A percentile compares a stretch with the other conserved stretches of the same genome.
phyloP scores from a whole-genome alignment of 2,329 filamentous ascomycete genomes.

The Pseudonectria foliicola region DNA sequence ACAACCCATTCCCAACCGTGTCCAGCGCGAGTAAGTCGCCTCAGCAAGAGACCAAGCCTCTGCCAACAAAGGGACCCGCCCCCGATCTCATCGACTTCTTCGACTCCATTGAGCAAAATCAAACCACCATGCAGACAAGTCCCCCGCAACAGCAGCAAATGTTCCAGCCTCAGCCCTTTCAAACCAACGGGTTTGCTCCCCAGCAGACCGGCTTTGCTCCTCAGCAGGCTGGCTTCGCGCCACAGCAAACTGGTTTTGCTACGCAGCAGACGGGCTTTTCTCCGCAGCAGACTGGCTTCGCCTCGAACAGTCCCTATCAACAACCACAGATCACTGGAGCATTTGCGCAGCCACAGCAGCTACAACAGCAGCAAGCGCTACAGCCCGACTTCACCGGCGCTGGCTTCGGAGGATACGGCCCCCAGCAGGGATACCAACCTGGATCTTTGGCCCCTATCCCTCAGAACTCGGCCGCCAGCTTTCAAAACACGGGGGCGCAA shows the following conservation, averaged over 20 bases:
- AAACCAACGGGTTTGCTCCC: slow-evolving; percentile 19
- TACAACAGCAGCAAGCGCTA: slow-evolving; percentile 34
- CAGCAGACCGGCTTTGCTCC: slow-evolving; percentile 26
- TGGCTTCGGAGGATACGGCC: slow-evolving; percentile 77
- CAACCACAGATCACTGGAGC: slow-evolving; percentile 17
- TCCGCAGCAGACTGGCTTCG: neutral
- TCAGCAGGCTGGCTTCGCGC: slow-evolving; percentile 19
- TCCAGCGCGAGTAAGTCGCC: slow-evolving; percentile 26
- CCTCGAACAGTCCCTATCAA: slow-evolving; percentile 26
- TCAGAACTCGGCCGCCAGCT: slow-evolving; percentile 39
- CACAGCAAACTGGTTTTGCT: slow-evolving; percentile 26
- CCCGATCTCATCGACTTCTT: slow-evolving; percentile 91
- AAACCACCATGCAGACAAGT: slow-evolving; percentile 57
- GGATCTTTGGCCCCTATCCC: slow-evolving; percentile 48
- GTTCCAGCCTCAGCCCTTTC: slow-evolving; percentile 23
- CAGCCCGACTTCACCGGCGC: slow-evolving; percentile 57
- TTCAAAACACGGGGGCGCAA: slow-evolving; percentile 26
- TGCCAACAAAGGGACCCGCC: slow-evolving; percentile 54
- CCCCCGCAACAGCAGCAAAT: slow-evolving; percentile 25
- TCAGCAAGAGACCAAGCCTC: slow-evolving; percentile 35
- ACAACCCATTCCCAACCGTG: slow-evolving; percentile 35
- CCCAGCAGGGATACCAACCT: slow-evolving; percentile 52
- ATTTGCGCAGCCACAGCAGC: slow-evolving; percentile 28
- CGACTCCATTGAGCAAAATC: slow-evolving; percentile 84
- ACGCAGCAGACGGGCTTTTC: slow-evolving; percentile 13